Evolutionary conservation across 2,329 filamentous ascomycete species (phyloP).

Genomic region (Rhynchosporium secalis): DNA sequence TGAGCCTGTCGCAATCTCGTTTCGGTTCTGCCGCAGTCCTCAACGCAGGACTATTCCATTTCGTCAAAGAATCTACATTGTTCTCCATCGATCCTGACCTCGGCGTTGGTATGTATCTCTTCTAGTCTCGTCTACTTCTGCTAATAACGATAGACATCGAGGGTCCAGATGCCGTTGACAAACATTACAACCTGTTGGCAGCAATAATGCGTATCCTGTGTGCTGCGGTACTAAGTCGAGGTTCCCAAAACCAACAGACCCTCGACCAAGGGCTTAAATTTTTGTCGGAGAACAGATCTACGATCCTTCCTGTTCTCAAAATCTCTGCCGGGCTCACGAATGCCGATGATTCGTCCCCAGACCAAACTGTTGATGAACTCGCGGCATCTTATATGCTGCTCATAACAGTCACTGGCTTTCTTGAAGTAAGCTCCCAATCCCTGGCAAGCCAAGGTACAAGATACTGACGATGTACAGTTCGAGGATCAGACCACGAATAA

Average conservation of each 20-base stretch:
- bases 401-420: conserved; percentile 77
- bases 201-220: conserved; percentile 79
- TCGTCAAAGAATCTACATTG: conserved; percentile 77
- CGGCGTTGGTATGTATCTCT: conserved; percentile 59
- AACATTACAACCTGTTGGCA: conserved; percentile 72
- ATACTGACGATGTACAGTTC: conserved; percentile 38
- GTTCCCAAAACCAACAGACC: conserved; percentile 73
- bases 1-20: conserved; percentile 80
- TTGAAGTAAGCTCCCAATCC: conserved; percentile 64
- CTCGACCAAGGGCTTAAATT: conserved; percentile 77
- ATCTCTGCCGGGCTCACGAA: conserved; percentile 76
- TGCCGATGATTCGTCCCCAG: conserved; percentile 46
- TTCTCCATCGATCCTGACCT: conserved; percentile 92
- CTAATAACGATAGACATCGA: conserved; percentile 35
- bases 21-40: conserved; percentile 85
- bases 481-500: conserved; percentile 42
- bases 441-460: neutral
- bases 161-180: conserved; percentile 34
- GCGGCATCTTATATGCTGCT: conserved; percentile 84
- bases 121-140: conserved; percentile 7
- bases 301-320: conserved; percentile 89
- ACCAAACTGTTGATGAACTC: conserved; percentile 69
- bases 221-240: conserved; percentile 77
- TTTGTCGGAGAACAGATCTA: conserved; percentile 76
- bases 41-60: conserved; percentile 82